phyloP scores from a whole-genome alignment of 2,329 filamentous ascomycete species.

The Parastagonospora nodorum region DNA sequence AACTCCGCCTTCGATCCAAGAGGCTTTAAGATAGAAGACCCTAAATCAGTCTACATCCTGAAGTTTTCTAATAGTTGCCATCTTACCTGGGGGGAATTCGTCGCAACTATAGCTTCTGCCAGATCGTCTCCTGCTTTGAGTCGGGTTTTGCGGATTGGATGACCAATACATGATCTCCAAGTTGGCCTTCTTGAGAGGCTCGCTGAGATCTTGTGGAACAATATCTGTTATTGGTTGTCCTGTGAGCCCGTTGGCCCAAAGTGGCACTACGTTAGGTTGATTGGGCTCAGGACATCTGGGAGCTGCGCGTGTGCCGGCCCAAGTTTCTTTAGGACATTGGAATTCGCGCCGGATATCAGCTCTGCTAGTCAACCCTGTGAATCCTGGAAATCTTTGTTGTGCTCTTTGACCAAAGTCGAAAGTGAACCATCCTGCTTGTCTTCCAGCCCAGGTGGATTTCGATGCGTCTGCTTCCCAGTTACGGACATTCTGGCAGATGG shows the following conservation, averaged over 20 bases:
- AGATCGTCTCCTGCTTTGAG: not conserved
- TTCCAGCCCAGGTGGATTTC: not conserved
- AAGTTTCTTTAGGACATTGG: conserved; percentile 3
- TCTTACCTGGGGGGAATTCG: conserved; percentile 37
- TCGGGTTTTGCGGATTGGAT: not conserved
- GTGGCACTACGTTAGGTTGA: conserved; percentile 16
- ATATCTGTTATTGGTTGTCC: conserved; percentile 2
- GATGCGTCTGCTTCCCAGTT: conserved; percentile 4
- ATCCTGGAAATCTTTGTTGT: not conserved
- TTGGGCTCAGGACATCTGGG: conserved; percentile 10
- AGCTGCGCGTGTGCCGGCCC: conserved; percentile 1
- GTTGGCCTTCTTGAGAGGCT: not conserved
- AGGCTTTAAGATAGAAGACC: not conserved
- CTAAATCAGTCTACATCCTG: not conserved
- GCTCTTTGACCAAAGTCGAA: not conserved
- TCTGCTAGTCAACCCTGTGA: conserved; percentile 1
- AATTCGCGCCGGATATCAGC: not conserved
- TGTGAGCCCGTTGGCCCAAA: not conserved
- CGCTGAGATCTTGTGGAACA: conserved; percentile 3
- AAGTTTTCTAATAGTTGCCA: conserved; percentile 8
- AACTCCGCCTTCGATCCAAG: not conserved
- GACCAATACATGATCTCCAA: not conserved
- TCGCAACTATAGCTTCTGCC: conserved; percentile 32
- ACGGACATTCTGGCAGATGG: conserved; percentile 8
- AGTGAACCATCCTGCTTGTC: not conserved